phyloP scores from a whole-genome alignment of 495 filamentous ascomycete genomes.

The Pseudomonodictys pantanalensis region DNA sequence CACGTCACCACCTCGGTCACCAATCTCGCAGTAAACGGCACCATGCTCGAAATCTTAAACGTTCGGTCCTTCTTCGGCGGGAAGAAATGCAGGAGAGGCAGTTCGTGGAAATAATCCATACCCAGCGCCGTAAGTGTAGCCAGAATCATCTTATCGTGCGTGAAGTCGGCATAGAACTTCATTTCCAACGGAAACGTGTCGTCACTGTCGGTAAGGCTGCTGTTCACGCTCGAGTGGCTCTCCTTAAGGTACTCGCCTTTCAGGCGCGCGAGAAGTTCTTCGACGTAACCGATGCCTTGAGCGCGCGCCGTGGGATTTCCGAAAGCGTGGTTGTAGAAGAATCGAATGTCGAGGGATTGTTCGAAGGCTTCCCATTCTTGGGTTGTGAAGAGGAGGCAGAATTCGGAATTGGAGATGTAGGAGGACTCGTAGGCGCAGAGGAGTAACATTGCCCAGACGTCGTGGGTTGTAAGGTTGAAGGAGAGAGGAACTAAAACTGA shows the following conservation, averaged over 20 bases:
- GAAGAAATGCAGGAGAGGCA: slow-evolving; percentile 40
- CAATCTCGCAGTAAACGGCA: neutral
- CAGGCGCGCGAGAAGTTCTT: slow-evolving; percentile 45
- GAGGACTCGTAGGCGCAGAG: slow-evolving; percentile 44
- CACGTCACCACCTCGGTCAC: slow-evolving; percentile 42
- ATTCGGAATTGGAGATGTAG: slow-evolving; percentile 39
- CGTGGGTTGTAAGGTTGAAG: slow-evolving; percentile 42
- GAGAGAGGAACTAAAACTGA: slow-evolving; percentile 39
- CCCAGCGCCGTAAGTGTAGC: slow-evolving; percentile 47
- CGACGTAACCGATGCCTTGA: slow-evolving; percentile 45
- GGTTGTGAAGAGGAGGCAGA: slow-evolving; percentile 44
- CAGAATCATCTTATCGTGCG: slow-evolving; percentile 51
- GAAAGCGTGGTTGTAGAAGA: slow-evolving; percentile 45
- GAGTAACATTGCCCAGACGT: slow-evolving; percentile 47
- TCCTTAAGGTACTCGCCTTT: slow-evolving; percentile 39
- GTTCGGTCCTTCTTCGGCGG: slow-evolving; percentile 3
- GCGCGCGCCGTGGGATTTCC: slow-evolving; percentile 45
- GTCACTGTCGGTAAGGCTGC: slow-evolving; percentile 43
- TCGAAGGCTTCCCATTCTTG: slow-evolving; percentile 47
- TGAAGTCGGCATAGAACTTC: slow-evolving; percentile 50
- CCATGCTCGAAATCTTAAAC: neutral
- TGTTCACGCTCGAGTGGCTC: slow-evolving; percentile 43
- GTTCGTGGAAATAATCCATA: slow-evolving; percentile 43
- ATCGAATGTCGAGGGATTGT: slow-evolving; percentile 42
- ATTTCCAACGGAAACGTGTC: slow-evolving; percentile 46